Evolutionary conservation across 2,329 filamentous ascomycete genomes (phyloP).

Genomic region (Botrytis deweyae): DNA sequence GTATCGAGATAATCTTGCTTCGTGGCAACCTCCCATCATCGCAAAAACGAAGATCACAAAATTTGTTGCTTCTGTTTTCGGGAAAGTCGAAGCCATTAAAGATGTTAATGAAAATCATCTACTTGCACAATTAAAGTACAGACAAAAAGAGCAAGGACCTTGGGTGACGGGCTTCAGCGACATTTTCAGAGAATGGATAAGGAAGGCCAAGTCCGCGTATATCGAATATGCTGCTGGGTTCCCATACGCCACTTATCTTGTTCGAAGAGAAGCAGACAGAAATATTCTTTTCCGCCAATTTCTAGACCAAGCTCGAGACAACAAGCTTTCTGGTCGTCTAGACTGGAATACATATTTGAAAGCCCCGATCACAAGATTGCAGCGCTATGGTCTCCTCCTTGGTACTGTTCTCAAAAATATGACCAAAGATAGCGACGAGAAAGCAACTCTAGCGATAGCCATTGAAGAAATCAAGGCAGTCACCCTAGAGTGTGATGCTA

Average conservation of each 20-base stretch:
- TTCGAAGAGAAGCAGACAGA: conserved; percentile 78
- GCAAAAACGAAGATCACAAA: conserved; percentile 72
- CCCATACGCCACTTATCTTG: conserved; percentile 76
- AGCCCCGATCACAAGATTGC: conserved; percentile 85
- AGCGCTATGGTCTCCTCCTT: conserved; percentile 83
- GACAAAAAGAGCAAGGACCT: conserved; percentile 93
- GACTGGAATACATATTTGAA: conserved; percentile 96
- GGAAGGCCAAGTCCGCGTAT: conserved; percentile 85
- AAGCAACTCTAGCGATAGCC: conserved; percentile 75
- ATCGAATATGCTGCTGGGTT: conserved; percentile 90
- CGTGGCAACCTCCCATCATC: conserved; percentile 76
- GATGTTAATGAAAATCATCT: conserved; percentile 91
- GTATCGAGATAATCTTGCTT: conserved; percentile 77
- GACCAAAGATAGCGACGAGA: conserved; percentile 82
- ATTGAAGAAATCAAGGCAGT: conserved; percentile 91
- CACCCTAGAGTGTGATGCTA: conserved; percentile 84
- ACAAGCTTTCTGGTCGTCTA: conserved; percentile 77
- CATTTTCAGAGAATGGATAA: conserved; percentile 97
- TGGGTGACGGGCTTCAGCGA: conserved; percentile 95
- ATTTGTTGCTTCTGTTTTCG: conserved; percentile 85
- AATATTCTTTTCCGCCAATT: conserved; percentile 88
- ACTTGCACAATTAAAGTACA: conserved; percentile 90
- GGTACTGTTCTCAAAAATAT: conserved; percentile 83
- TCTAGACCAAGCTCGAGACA: conserved; percentile 73
- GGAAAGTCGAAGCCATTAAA: conserved; percentile 84